Conservation (phyloP, 2,329 filamentous ascomycete genomes). For the Claviceps citrina region DNA sequence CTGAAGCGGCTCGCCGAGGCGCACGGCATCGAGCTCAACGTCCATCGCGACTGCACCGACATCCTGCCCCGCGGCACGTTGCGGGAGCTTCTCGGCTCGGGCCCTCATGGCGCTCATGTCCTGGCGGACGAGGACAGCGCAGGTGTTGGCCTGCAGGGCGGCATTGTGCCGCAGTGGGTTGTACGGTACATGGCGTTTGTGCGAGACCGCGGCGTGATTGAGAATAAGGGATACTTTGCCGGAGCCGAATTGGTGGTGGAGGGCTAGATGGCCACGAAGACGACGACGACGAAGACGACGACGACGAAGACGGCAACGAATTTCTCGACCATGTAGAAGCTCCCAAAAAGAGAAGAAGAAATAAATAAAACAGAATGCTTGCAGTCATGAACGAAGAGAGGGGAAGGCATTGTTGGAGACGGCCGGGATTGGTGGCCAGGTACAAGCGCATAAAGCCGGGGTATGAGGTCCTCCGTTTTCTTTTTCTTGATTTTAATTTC, state of each 20-base stretch:
- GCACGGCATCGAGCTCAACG: slow-evolving; percentile 71
- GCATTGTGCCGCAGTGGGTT: slow-evolving; percentile 83
- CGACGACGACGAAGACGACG: neutral
- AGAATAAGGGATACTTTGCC: slow-evolving; percentile 97
- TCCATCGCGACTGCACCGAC: slow-evolving; percentile 87
- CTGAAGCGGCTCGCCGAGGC: slow-evolving; percentile 72
- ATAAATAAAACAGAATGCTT: too few species aligned
- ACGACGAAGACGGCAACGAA: too few species aligned
- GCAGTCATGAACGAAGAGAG: too few species aligned
- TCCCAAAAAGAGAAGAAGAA: too few species aligned
- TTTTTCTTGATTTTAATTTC: neutral
- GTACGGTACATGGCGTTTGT: slow-evolving; percentile 95
- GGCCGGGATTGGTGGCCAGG: too few species aligned
- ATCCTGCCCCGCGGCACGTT: slow-evolving; percentile 76
- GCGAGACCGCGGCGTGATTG: slow-evolving; percentile 82
- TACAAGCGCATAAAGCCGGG: too few species aligned
- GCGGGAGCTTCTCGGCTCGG: slow-evolving; percentile 64
- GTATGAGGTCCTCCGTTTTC: neutral
- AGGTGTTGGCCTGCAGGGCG: slow-evolving; percentile 48
- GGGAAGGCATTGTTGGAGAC: too few species aligned
- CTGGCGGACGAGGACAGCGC: slow-evolving; percentile 44
- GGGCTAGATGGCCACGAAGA: neutral
- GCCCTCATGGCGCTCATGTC: slow-evolving; percentile 57
- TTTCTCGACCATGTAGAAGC: too few species aligned
- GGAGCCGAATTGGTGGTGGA: slow-evolving; percentile 49